Evolutionary conservation across 1,139 yeast species (phyloP).

Genomic region (Geotrichum cucujoidarum): DNA sequence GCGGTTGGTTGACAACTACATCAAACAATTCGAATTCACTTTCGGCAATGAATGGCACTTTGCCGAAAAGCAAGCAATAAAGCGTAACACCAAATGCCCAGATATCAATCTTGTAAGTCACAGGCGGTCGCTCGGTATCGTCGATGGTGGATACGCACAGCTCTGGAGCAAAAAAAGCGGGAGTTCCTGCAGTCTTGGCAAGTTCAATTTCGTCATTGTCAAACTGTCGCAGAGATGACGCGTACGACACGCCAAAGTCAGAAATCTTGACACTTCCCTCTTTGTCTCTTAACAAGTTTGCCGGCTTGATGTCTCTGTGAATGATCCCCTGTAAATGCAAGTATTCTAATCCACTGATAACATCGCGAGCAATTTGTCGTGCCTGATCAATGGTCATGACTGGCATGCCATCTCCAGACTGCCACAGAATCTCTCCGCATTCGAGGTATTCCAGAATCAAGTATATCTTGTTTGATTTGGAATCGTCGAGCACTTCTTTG

Average conservation of each 20-base stretch:
- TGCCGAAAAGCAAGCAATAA: conserved; percentile 82
- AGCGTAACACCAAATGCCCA: conserved; percentile 97
- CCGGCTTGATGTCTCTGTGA: conserved; percentile 96
- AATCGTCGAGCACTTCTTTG: conserved; percentile 86
- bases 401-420: conserved; percentile 48
- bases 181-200: conserved; percentile 88
- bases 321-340: conserved; percentile 89
- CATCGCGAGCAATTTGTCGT: conserved; percentile 73
- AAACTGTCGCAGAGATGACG: conserved; percentile 46
- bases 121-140: conserved; percentile 42
- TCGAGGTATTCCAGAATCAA: conserved; percentile 87
- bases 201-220: conserved; percentile 69
- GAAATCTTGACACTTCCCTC: conserved; percentile 82
- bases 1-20: conserved; percentile 62
- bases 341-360: conserved; percentile 84
- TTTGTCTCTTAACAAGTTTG: conserved; percentile 71
- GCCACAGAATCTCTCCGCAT: conserved; percentile 90
- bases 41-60: conserved; percentile 85
- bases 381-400: conserved; percentile 61
- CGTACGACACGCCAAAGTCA: conserved; percentile 95
- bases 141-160: conserved; percentile 45
- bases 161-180: conserved; percentile 81
- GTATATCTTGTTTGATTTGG: conserved; percentile 76
- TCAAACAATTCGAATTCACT: conserved; percentile 82
- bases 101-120: conserved; percentile 76